phyloP scores from a whole-genome alignment of 805 yeast genomes.

The Starmerella roubikii region DNA sequence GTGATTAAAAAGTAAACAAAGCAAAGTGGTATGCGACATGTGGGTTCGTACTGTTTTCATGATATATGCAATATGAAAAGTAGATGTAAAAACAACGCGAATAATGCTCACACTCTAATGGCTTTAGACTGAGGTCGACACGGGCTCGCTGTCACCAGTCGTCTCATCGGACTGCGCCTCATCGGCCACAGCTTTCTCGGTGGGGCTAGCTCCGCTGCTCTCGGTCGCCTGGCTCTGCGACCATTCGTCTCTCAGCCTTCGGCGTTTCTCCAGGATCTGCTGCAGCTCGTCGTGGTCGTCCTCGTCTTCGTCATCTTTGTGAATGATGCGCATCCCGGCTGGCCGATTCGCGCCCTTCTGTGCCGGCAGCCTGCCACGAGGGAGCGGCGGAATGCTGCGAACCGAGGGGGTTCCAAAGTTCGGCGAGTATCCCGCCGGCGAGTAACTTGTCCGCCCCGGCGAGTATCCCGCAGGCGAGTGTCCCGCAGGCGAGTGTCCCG shows the following conservation, averaged over 20 bases:
- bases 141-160: too few relatives aligned
- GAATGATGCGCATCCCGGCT: conserved; percentile 18
- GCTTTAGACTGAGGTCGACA: too few relatives aligned
- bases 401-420: neutral
- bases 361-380: neutral
- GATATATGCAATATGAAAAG: too few relatives aligned
- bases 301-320: conserved; percentile 5
- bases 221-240: neutral
- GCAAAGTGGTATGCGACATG: too few relatives aligned
- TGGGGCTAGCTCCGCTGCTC: too few relatives aligned
- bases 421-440: neutral
- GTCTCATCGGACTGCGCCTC: too few relatives aligned
- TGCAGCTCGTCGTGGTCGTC: conserved; percentile 19
- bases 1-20: too few relatives aligned
- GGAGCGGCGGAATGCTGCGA: neutral
- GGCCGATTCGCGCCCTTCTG: conserved; percentile 11
- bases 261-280: conserved; percentile 17
- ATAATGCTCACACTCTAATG: too few relatives aligned
- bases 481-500: neutral
- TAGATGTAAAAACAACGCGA: too few relatives aligned
- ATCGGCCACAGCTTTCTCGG: too few relatives aligned
- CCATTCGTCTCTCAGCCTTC: conserved; percentile 18
- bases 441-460: neutral
- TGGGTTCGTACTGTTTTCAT: too few relatives aligned
- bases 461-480: neutral